phyloP scores from a whole-genome alignment of 108 stramenopile genomes.

The Aureococcus anophagefferens region DNA sequence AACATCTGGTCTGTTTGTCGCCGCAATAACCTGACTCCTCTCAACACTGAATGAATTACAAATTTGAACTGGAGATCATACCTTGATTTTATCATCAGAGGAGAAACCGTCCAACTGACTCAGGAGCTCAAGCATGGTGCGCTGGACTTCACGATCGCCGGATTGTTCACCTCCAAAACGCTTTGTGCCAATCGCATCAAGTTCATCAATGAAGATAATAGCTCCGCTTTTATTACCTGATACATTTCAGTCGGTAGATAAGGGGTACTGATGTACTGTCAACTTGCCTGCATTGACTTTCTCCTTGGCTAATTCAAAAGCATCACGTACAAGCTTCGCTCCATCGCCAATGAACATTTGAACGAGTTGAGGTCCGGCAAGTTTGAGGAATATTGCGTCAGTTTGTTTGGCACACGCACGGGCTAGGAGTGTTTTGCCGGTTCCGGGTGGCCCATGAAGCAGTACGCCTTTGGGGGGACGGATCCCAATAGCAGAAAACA shows the following conservation, averaged over 20 bases:
- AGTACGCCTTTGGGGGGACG: constrained; percentile 98
- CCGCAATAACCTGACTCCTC: constrained; percentile 58
- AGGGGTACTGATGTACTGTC: no score
- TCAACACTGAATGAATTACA: not conserved
- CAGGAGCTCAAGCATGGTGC: constrained; percentile 97
- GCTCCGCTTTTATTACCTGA: constrained; percentile 29
- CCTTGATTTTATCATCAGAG: constrained; percentile 97
- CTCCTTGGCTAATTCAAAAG: constrained; percentile 93
- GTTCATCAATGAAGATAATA: constrained; percentile 97
- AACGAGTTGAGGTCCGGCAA: constrained; percentile 95
- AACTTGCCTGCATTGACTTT: constrained; percentile 63
- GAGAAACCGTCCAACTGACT: constrained; percentile 95
- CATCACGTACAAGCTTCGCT: constrained; percentile 96
- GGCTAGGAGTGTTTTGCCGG: constrained; percentile 96
- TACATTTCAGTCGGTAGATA: no score
- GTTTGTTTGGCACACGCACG: constrained; percentile 98
- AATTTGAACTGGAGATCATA: no score
- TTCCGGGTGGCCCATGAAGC: constrained; percentile 91
- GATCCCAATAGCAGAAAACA: constrained; percentile 96
- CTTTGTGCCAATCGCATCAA: constrained; percentile 98
- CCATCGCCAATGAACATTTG: constrained; percentile 99
- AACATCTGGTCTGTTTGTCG: constrained; percentile 94
- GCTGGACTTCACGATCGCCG: constrained; percentile 97
- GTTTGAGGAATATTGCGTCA: constrained; percentile 95
- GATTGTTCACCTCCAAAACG: constrained; percentile 95